These are phyloP conservation scores for Mycena floridula DNA, from an alignment of 768 basidiomycete genomes.

Conservation along the genomic window DNA sequence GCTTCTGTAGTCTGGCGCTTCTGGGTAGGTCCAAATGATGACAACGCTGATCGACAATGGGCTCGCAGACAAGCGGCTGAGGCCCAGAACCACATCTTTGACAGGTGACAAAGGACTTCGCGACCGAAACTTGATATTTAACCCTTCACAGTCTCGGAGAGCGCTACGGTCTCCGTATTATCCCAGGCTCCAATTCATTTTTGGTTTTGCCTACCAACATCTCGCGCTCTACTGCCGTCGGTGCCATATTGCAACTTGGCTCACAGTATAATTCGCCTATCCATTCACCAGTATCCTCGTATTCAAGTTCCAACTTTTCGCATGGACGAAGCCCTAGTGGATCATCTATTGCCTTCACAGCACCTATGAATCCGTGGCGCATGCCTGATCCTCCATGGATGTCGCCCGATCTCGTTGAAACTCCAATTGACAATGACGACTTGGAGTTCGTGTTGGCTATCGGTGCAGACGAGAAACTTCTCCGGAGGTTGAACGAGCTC, in stretches of 20 bases:
- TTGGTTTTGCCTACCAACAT: conserved; percentile 79
- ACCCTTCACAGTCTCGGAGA: conserved; percentile 56
- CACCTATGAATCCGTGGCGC: too few species aligned
- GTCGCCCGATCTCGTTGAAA: conserved; percentile 25
- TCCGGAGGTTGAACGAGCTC: conserved; percentile 70
- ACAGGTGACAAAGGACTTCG: conserved; percentile 43
- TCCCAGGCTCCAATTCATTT: conserved; percentile 75
- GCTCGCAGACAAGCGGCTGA: conserved; percentile 83
- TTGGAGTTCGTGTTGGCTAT: conserved; percentile 58
- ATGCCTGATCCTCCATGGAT: conserved; percentile 30
- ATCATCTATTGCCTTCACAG: not conserved
- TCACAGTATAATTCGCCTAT: not conserved
- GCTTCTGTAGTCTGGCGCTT: conserved; percentile 84
- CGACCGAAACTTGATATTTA: not conserved
- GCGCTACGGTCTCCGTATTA: conserved; percentile 76
- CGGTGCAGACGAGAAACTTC: conserved; percentile 72
- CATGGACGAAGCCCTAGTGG: not conserved
- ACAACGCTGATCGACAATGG: conserved; percentile 66
- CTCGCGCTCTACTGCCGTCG: conserved; percentile 78
- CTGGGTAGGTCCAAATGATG: conserved; percentile 51
- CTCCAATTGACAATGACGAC: conserved; percentile 33
- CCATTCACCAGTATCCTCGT: not conserved
- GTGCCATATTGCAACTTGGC: conserved; percentile 69
- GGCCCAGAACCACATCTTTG: conserved; percentile 90
- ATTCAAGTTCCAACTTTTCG: too few species aligned